phyloP scores from a whole-genome alignment of 176 grass and related monocot species.

The Thalia dealbata region DNA sequence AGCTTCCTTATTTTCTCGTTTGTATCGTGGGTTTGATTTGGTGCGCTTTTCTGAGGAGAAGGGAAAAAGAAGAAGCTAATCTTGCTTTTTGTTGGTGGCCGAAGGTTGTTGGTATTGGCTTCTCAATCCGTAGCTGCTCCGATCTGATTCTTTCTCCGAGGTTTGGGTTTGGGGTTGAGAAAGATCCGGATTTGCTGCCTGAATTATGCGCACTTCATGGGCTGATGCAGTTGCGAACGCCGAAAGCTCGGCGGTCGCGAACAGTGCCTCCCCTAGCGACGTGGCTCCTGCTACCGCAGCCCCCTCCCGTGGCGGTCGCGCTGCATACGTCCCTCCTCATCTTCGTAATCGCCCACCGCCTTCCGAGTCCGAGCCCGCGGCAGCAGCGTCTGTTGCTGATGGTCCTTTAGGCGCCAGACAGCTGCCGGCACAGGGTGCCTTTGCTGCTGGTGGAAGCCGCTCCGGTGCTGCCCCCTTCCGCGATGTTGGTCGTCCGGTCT shows the following conservation, averaged over 20 bases:
- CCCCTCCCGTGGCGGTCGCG: slow-evolving; percentile 32
- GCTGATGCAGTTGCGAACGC: slow-evolving; percentile 99
- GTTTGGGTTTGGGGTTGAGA: slow-evolving; percentile 18
- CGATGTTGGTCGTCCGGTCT: not conserved
- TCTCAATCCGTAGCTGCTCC: not conserved
- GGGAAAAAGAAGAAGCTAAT: too few relatives aligned
- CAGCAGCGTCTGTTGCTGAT: slow-evolving; percentile 20
- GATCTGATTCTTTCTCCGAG: slow-evolving; percentile 19
- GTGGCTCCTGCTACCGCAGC: slow-evolving; percentile 18
- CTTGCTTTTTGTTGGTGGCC: not conserved
- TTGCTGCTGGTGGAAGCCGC: slow-evolving; percentile 25
- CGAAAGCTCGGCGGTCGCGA: slow-evolving; percentile 81
- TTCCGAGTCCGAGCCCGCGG: slow-evolving; percentile 20
- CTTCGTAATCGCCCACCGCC: slow-evolving; percentile 39
- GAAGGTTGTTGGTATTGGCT: not conserved
- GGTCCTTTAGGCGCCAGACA: slow-evolving; percentile 7
- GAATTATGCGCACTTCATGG: slow-evolving; percentile 99
- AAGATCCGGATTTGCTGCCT: slow-evolving; percentile 15
- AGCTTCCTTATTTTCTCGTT: not conserved
- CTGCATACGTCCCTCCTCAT: slow-evolving; percentile 73
- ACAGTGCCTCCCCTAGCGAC: slow-evolving; percentile 18
- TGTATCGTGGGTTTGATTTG: not conserved
- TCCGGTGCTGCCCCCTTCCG: slow-evolving; percentile 19
- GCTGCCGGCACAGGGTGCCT: slow-evolving; percentile 22
- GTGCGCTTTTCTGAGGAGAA: not conserved